Base-by-base conservation (phyloP, 176 grass and related monocot genomes). In the Echinochloa phyllopogon region DNA sequence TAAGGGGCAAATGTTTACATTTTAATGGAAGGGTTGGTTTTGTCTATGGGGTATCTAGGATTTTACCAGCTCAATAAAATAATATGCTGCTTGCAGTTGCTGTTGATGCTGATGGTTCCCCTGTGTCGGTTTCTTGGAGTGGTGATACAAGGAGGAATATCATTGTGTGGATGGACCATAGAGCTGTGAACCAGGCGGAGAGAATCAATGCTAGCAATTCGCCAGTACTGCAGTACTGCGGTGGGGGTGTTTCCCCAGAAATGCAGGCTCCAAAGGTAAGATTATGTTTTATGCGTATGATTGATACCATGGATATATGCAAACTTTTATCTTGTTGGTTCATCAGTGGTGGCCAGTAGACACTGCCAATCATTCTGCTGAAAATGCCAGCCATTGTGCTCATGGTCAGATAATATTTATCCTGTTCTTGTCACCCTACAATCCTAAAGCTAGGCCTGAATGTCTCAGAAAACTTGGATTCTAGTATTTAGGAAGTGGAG, bases 151-250 rank as follows among this genome's bases (percentile, higher is more conserved):
- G 93, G 86, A 88, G 93, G 83, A 98, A 98, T 87, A 87, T 95
- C 80, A 98, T 98, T 21, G 85, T 98, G 27, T 98, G 96, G 96
- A 95, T 98, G 96, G 96, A 98, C 87, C 96, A 98, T 65, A 95
- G 96, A 78, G 96, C 96, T 61, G 83, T 98, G 3, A 78, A 90
- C 37, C 93, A 98, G 82, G 91, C 93, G 16, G 93, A 98, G 64
- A 72, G 87, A 85, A 95, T 98, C 61, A 98, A 98, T 65, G 86
- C 87, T 72, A 48, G 65, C 73, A 94, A 95, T 80, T 98, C 93
- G 5, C 85, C 93, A 24, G 93, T 95, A 69, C 82, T 98, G 55
- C 93, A 94, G 85, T 98, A 95, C 80, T 95, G 93, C 18, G 96
- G 96, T 56, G 96, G 96, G 25, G 86, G 86, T 61, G 87, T 98